These are phyloP conservation scores for Fraxinus floribunda DNA, from an alignment of 305 asterid species.

Conservation along the genomic window DNA sequence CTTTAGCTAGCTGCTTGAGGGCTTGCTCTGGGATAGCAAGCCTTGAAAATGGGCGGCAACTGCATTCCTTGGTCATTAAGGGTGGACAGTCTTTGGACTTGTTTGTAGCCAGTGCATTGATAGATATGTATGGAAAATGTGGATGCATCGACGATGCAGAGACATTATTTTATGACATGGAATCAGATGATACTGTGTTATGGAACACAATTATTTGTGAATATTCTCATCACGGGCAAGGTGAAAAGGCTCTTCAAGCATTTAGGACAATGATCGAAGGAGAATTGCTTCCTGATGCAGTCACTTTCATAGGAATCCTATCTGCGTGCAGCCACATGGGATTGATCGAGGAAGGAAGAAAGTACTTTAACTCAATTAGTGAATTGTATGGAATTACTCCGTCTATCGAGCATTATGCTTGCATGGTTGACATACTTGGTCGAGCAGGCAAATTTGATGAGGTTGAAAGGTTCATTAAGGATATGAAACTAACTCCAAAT, in stretches of 20 bases:
- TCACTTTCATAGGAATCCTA: constrained; percentile 68
- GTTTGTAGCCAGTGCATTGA: constrained; percentile 61
- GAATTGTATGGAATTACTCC: constrained; percentile 57
- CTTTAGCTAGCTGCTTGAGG: constrained; percentile 69
- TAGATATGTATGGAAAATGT: constrained; percentile 85
- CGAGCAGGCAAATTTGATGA: constrained; percentile 73
- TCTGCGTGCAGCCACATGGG: constrained; percentile 89
- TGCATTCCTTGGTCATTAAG: constrained; percentile 64
- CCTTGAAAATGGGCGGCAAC: constrained; percentile 67
- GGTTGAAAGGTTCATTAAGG: constrained; percentile 51
- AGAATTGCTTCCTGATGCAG: constrained; percentile 51
- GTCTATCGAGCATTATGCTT: constrained; percentile 68
- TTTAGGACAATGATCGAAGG: constrained; percentile 52
- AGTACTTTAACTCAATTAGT: constrained; percentile 52
- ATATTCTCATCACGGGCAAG: constrained; percentile 72
- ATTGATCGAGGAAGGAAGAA: constrained; percentile 63
- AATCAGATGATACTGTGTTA: constrained; percentile 49
- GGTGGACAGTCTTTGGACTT: constrained; percentile 50
- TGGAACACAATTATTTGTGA: constrained; percentile 86
- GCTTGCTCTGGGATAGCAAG: constrained; percentile 64
- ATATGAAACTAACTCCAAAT: constrained; percentile 57
- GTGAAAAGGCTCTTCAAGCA: constrained; percentile 59
- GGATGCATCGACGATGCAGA: constrained; percentile 72
- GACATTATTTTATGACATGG: constrained; percentile 43
- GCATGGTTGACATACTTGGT: constrained; percentile 79